Evolutionary conservation across 2,329 filamentous ascomycete genomes (phyloP), one percentile per base, ranked within the genome.

Genomic region (Metarhizium album): DNA sequence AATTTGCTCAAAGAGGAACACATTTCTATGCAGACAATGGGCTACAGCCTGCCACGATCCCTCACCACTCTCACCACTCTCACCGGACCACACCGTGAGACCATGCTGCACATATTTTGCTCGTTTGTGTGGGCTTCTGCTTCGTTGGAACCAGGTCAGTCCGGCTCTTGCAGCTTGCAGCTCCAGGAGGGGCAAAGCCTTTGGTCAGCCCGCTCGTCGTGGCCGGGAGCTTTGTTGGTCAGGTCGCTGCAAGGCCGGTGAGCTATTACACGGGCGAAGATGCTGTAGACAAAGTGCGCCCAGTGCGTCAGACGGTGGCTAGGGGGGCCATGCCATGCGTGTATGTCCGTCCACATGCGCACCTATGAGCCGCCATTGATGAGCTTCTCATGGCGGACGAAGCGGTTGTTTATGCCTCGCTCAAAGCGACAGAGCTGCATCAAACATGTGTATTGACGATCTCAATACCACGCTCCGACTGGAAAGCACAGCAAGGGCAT

Each of bases 141-240:
- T 47, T 55, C 46, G 37, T 51, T 48, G 33, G 46, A 29, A 50
- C 42, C 49, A 53, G 48, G 51, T 55, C 54, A 56, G 54, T 55
- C 49, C 51, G 51, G 45, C 53, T 53, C 43, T 33, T 54, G 53
- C 55, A 53, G 55, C 49, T n/a, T 55, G 53, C 51, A 50, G n/a
- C n/a, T n/a, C n/a, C n/a, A 27, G 11, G 35, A 42, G 47, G 48
- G 42, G 22, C 42, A 35, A 33, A 46, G 43, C 13, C 20, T 20
- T 13, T 18, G 46, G 33, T 49, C 46, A 52, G 27, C 42, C 50
- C 46, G 40, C 42, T 40, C 46, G 42, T 40, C 42, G 42, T 52
- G 31, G 9, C 9, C 18, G 29, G 14, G 18, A 22, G 24, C 27
- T 31, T 5, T 27, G 18, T 49, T 43, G n/a, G 14, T 23, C 40